Evolutionary conservation across 2,329 filamentous ascomycete species (phyloP).

Genomic region (Penicillium carneum): DNA sequence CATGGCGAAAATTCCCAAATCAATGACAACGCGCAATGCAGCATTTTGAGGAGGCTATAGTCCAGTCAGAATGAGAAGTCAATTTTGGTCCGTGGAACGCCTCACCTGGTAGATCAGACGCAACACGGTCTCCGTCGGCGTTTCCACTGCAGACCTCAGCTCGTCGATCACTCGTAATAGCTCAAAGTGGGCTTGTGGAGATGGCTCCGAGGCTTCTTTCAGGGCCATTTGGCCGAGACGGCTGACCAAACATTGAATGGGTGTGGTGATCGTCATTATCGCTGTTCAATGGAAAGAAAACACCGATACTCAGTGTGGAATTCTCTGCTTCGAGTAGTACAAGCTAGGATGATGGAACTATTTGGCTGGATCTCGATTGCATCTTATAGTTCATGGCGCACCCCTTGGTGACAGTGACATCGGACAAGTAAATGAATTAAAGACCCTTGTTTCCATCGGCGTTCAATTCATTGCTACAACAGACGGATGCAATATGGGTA

Average conservation of each 20-base stretch:
- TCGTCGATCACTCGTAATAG: constrained; percentile 41
- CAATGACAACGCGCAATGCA: constrained; percentile 42
- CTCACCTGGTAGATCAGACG: constrained; percentile 47
- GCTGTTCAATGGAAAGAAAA: constrained; percentile 2
- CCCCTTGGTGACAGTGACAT: constrained; percentile 3
- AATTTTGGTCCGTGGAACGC: neutral
- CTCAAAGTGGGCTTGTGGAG: constrained; percentile 37
- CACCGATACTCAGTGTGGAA: neutral
- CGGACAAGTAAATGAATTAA: neutral
- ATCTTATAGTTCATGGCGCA: constrained; percentile 8
- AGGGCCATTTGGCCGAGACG: constrained; percentile 28
- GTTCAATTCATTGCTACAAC: constrained; percentile 8
- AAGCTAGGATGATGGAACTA: constrained; percentile 16
- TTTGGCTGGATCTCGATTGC: constrained; percentile 15
- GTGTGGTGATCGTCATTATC: constrained; percentile 30
- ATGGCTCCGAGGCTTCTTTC: constrained; percentile 29
- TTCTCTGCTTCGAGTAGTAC: constrained; percentile 10
- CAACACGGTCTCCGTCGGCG: constrained; percentile 43
- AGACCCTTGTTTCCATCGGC: constrained; percentile 6
- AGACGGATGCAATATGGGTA: constrained; percentile 16
- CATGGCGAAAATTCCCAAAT: constrained; percentile 41
- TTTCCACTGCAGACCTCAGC: constrained; percentile 41
- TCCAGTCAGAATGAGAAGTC: constrained; percentile 1
- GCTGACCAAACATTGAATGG: constrained; percentile 24
- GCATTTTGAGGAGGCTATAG: constrained; percentile 46